Evolutionary conservation across 805 yeast species (phyloP), one percentile per base, ranked within the genome.

Genomic region (Wickerhamomyces pijperi): DNA sequence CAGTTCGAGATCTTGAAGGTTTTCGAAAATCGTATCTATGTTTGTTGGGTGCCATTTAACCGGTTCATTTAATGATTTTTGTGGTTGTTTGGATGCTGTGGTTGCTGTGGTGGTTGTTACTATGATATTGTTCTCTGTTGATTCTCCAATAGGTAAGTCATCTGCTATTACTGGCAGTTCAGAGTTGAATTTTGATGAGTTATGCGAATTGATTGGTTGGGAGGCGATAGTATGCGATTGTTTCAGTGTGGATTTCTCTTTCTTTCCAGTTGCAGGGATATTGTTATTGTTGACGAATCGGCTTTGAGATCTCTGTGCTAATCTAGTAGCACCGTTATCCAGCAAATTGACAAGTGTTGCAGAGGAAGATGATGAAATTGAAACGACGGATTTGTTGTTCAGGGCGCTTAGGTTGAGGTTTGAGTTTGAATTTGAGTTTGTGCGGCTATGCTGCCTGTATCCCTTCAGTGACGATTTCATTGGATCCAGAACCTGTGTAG

Each of bases 21-120:
- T 40, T 3, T 46, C 44, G 32, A 54, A 49, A 8, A 61, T 50
- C 21, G 44, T 44, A 13, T 50, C 49, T 3, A 53, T 53, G 33
- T 58, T 58, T 13, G 62, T 54, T 2, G 58, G 52, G 0, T 15
- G 18, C 67, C 65, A 59, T 12, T 25, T 4, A 50, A 29, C 13
- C 39, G 21, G 9, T 19, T 37, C 13, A 18, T 36, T 38, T 35
- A 38, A 38, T n/a, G n/a, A 29, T 16, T 31, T 35, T 43, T 19
- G 37, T 21, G 23, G 39, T 32, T 2, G 42, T 29, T 13, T 38
- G 25, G 2, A 45, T 21, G 25, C 9, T 21, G n/a, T n/a, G n/a
- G n/a, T n/a, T n/a, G n/a, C n/a, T n/a, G n/a, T n/a, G n/a, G n/a
- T n/a, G n/a, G n/a, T n/a, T n/a, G n/a, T n/a, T n/a, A n/a, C n/a